phyloP scores from a whole-genome alignment of 2,329 filamentous ascomycete genomes.

The Apiospora phragmitis region DNA sequence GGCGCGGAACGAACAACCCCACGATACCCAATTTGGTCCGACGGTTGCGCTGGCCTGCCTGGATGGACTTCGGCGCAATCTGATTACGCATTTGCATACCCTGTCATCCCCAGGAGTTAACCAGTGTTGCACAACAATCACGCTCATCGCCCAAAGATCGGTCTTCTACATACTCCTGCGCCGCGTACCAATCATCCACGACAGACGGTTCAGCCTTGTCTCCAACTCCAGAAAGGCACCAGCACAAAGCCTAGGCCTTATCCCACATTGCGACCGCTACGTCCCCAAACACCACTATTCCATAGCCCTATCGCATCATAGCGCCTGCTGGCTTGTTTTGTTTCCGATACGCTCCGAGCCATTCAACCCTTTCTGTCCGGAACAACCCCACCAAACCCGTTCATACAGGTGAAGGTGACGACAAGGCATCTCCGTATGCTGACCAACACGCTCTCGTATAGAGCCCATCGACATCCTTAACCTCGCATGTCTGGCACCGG shows the following conservation, averaged over 20 bases:
- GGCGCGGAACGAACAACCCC: not conserved
- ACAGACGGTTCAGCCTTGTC: not conserved
- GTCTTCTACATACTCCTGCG: not conserved
- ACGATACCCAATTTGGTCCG: not conserved
- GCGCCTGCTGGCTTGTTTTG: not conserved
- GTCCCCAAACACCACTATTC: not conserved
- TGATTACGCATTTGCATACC: not conserved
- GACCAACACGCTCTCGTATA: not conserved
- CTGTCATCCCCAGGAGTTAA: not conserved
- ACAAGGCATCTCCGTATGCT: conserved; percentile 10
- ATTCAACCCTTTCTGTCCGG: not conserved
- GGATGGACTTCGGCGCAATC: conserved; percentile 6
- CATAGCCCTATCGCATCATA: not conserved
- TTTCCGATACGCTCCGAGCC: not conserved
- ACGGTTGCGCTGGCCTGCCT: not conserved
- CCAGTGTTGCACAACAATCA: not conserved
- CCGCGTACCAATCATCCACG: not conserved
- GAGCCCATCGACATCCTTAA: conserved; percentile 3
- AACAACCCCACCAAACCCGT: not conserved
- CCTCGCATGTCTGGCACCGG: not conserved
- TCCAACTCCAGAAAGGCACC: not conserved
- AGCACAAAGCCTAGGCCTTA: conserved; percentile 2
- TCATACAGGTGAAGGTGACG: conserved; percentile 8
- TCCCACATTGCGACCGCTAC: not conserved
- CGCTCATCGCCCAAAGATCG: not conserved